Evolutionary conservation across 345 rosid genomes (phyloP), one percentile per base, ranked within the genome.

Genomic region (Erodium maritimum): DNA sequence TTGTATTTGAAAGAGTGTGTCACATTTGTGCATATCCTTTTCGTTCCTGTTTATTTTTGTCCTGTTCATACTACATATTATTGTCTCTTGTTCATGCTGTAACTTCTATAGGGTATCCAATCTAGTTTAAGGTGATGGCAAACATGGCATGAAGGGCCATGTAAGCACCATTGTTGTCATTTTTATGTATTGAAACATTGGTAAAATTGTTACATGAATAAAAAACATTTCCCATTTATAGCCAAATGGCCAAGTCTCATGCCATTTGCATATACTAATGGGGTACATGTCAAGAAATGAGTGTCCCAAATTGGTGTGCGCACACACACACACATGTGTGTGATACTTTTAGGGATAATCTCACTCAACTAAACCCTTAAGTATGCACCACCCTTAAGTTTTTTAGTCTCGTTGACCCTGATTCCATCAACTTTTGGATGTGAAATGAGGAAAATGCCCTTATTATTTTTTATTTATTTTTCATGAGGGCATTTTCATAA

Each of bases 11-110:
- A 58, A 64, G 19, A 50, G 46, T 57, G 33, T 23, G 37, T 56
- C 45, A 45, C 50, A 66, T 66, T 66, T 66, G 70, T 66, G 70
- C 64, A 66, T 66, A 66, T 66, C 57, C 2, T 50, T 29, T 25
- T 13, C 10, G 0, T 23, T 48, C 46, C 14, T 12, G 10, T 37
- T 37, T 37, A 12, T 19, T 19, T n/a, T 17, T 21, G 19, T 29
- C 9, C 37, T 5, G 4, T 29, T 29, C 37, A 29, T 29, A 29
- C 37, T 11, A 29, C 37, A 29, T 25, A 25, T 42, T 42, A 10
- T 13, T 42, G 17, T 42, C 14, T 9, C 48, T 16, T 10, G 14
- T 11, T 42, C 48, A 42, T 42, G 14, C 12, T 42, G 48, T 42
- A 42, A 42, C 17, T 42, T 42, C 48, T 7, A 42, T 42, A 42